Evolutionary conservation across 2,329 filamentous ascomycete genomes (phyloP).

Genomic region (Cyphellophora europaea): DNA sequence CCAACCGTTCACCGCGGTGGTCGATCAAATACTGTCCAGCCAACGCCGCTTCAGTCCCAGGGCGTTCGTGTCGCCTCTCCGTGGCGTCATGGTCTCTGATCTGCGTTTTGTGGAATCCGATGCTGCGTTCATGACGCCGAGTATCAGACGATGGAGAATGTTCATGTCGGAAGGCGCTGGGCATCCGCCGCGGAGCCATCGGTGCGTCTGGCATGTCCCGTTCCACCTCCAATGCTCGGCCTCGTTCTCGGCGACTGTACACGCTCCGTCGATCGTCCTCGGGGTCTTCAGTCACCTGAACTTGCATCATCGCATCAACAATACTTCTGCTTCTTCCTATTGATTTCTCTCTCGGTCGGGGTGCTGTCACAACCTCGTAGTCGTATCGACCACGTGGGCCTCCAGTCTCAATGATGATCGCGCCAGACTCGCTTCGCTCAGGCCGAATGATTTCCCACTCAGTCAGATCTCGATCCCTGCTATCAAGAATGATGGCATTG

Average conservation of each 20-base stretch:
- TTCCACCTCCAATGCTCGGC: constrained; percentile 9
- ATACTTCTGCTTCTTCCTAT: constrained; percentile 1
- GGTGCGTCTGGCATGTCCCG: constrained; percentile 7
- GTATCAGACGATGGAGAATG: neutral
- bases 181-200: constrained; percentile 5
- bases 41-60: constrained; percentile 14
- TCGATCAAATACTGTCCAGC: constrained; percentile 12
- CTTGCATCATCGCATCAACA: constrained; percentile 5
- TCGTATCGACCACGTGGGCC: neutral
- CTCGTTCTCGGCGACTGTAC: constrained; percentile 2
- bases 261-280: constrained; percentile 10
- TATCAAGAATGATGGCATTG: constrained; percentile 9
- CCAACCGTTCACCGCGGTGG: constrained; percentile 5
- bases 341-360: constrained; percentile 5
- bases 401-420: constrained; percentile 6
- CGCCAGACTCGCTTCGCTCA: constrained; percentile 10
- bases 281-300: constrained; percentile 12
- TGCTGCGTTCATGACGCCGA: constrained; percentile 7
- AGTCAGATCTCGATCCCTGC: constrained; percentile 4
- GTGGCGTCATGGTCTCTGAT: constrained; percentile 14
- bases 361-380: constrained; percentile 6
- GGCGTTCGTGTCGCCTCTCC: constrained; percentile 14
- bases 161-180: neutral
- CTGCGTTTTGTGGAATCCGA: constrained; percentile 13
- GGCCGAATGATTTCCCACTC: constrained; percentile 15